Evolutionary conservation across 257 asterid species (phyloP), one percentile per base, ranked within the genome.

Genomic region (Cruciata laevipes): DNA sequence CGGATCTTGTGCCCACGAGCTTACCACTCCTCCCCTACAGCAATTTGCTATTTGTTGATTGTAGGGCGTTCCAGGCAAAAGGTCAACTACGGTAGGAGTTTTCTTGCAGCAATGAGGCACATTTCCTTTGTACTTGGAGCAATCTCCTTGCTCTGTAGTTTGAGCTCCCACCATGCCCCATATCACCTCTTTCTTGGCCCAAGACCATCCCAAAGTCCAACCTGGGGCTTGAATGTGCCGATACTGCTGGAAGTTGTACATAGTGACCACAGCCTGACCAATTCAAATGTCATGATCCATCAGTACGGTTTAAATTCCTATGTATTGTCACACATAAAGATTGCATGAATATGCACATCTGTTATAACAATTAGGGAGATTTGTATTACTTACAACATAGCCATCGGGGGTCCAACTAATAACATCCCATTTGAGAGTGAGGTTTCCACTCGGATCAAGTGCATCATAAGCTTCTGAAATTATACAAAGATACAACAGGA

Each of bases 151-250:
- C 56, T 92, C 97, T 0, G 96, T 87, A 0, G 98, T 73, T 74
- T 92, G 96, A 56, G 75, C 82, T 51, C 98, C 98, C 80, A 84
- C 71, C 96, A 85, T 86, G 81, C 71, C 71, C 96, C 98, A 91
- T 53, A 91, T 91, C 65, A 91, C 98, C 82, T 91, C 96, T 66
- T 91, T 87, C 73, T 89, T 86, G 1, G 96, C 95, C 98, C 98
- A 92, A 1, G 83, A 86, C 98, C 98, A 92, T 2, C 97, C 97
- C 83, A 89, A 66, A 16, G 88, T 80, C 98, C 98, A 92, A 2
- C 98, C 98, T 2, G 98, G 96, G 4, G 88, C 95, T 80, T 84
- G 89, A 70, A 92, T 92, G 66, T 92, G 98, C 25, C 98, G 86
- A 69, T 87, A 89, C 78, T 89, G 87, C 80, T 92, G 97, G 86